phyloP scores from a whole-genome alignment of 345 rosid genomes.

The Camelina sativa region DNA sequence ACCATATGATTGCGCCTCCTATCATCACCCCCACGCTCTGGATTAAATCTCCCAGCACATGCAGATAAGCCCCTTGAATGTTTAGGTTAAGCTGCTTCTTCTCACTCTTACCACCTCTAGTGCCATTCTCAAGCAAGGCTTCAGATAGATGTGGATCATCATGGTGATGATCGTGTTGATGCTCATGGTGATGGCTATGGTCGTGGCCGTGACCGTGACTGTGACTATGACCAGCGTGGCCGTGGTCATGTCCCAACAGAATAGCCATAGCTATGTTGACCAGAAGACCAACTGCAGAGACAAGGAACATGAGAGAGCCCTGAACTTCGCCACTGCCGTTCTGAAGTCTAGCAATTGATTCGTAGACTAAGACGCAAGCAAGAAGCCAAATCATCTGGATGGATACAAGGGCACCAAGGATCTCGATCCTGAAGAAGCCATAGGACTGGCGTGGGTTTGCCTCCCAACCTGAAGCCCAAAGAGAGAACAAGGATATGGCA shows the following conservation, averaged over 20 bases:
- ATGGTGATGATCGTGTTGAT: neutral
- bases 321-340: conserved; percentile 5
- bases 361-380: conserved; percentile 63
- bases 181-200: neutral
- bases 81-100: neutral
- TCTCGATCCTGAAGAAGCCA: conserved; percentile 63
- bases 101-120: neutral
- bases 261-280: conserved; percentile 7
- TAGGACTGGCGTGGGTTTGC: conserved; percentile 62
- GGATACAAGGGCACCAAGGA: conserved; percentile 64
- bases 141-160: conserved; percentile 1
- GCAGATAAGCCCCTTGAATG: conserved; percentile 62
- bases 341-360: conserved; percentile 54
- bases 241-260: conserved; percentile 1
- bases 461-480: conserved; percentile 73
- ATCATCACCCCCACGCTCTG: conserved; percentile 72
- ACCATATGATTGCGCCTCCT: conserved; percentile 63
- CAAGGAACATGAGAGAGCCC: neutral
- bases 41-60: conserved; percentile 60
- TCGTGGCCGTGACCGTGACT: neutral
- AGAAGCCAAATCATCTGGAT: conserved; percentile 68
- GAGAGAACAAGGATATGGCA: conserved; percentile 61
- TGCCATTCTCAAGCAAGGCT: neutral
- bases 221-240: neutral
- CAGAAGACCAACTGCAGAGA: neutral